Evolutionary conservation across 176 grass and related monocot species (phyloP).

Genomic region (Alloteropsis semialata): DNA sequence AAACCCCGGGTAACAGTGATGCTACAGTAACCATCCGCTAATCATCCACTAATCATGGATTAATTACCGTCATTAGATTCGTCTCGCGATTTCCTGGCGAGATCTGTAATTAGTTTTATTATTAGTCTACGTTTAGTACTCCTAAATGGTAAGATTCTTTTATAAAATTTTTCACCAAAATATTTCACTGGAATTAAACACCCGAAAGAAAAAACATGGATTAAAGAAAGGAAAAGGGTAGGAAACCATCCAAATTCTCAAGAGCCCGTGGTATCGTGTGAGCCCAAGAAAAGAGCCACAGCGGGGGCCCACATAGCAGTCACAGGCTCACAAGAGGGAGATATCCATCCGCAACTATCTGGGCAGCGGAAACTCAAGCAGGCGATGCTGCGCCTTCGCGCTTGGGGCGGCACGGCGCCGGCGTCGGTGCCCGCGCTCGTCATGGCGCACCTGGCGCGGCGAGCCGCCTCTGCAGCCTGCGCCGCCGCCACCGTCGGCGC

Average conservation of each 20-base stretch:
- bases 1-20: too few relatives aligned
- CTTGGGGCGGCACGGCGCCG: slow-evolving; percentile 36
- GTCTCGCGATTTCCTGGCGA: too few relatives aligned
- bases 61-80: too few relatives aligned
- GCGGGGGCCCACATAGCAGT: slow-evolving; percentile 18
- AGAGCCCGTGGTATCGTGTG: neutral
- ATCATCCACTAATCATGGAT: too few relatives aligned
- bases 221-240: too few relatives aligned
- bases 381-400: slow-evolving; percentile 46
- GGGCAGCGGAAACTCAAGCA: neutral
- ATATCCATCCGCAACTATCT: slow-evolving; percentile 10
- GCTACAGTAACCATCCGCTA: too few relatives aligned
- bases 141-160: too few relatives aligned
- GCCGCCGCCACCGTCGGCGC: neutral
- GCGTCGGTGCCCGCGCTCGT: slow-evolving; percentile 34
- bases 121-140: too few relatives aligned
- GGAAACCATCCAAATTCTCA: neutral
- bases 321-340: neutral
- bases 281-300: neutral
- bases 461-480: slow-evolving; percentile 31
- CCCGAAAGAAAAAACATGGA: too few relatives aligned
- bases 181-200: too few relatives aligned
- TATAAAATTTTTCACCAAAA: too few relatives aligned
- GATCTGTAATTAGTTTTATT: too few relatives aligned
- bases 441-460: slow-evolving; percentile 45